These are phyloP conservation scores for Metschnikowia anglica DNA, from an alignment of 805 yeast genomes.

Conservation along the genomic window DNA sequence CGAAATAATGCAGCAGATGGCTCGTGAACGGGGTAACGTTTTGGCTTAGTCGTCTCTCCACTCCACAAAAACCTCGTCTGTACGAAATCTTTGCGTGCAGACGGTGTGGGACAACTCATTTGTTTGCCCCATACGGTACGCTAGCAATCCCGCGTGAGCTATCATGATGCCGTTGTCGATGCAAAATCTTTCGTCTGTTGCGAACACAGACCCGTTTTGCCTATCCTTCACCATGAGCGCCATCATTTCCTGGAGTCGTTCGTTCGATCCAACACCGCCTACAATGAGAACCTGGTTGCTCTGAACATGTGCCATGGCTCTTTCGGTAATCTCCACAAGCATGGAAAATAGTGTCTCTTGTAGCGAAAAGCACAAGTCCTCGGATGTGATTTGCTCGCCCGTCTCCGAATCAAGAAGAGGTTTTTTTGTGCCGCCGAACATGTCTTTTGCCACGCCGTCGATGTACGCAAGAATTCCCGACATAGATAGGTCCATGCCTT, in stretches of 20 bases:
- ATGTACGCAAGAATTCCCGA: constrained; percentile 89
- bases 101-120: constrained; percentile 64
- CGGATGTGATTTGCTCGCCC: constrained; percentile 63
- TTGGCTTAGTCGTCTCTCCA: constrained; percentile 74
- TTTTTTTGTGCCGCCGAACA: constrained; percentile 48
- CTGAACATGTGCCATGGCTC: constrained; percentile 97
- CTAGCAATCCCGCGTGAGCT: constrained; percentile 93
- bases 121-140: constrained; percentile 77
- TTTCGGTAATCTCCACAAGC: constrained; percentile 96
- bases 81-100: constrained; percentile 90
- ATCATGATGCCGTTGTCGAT: constrained; percentile 99
- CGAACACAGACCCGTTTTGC: constrained; percentile 76
- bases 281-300: constrained; percentile 88
- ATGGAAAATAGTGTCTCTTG: constrained; percentile 93
- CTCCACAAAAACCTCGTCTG: constrained; percentile 86
- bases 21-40: not conserved
- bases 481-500: constrained; percentile 98
- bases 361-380: constrained; percentile 87
- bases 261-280: constrained; percentile 98
- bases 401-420: constrained; percentile 39
- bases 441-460: constrained; percentile 74
- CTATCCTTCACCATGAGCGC: constrained; percentile 88
- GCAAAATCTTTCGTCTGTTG: constrained; percentile 96
- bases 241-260: constrained; percentile 94
- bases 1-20: not conserved